Percentiles rank a stretch among this genome's conserved stretches.
phyloP scores from a whole-genome alignment of 2,329 filamentous ascomycete species.

The Alternaria gaisen region DNA sequence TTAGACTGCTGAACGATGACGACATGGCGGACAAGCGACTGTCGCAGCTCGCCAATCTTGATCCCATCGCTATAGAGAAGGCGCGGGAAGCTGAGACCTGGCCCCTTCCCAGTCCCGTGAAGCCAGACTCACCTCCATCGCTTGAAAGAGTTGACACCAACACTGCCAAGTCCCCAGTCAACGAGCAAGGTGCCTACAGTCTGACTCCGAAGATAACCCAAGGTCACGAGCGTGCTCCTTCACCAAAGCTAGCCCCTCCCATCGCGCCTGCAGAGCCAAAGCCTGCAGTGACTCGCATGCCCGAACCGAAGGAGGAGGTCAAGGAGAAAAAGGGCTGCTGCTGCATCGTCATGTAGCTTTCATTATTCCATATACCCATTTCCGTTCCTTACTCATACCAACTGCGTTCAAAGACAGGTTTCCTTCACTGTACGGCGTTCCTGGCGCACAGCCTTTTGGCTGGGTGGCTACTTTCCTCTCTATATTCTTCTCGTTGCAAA shows the following conservation, averaged over 20 bases:
- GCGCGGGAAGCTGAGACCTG: slow-evolving; percentile 41
- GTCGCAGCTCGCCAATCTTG: slow-evolving; percentile 38
- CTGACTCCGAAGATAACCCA: slow-evolving; percentile 57
- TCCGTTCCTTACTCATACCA: slow-evolving; percentile 29
- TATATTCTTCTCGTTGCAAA: slow-evolving; percentile 23
- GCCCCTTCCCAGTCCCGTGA: slow-evolving; percentile 48
- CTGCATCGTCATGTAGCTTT: slow-evolving; percentile 75
- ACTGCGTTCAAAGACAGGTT: slow-evolving; percentile 32
- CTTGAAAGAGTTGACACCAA: slow-evolving; percentile 36
- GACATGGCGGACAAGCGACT: slow-evolving; percentile 54
- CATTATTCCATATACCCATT: slow-evolving; percentile 40
- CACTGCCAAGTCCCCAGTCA: slow-evolving; percentile 39
- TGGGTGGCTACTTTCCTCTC: slow-evolving; percentile 20
- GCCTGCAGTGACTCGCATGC: slow-evolving; percentile 58
- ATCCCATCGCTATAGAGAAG: slow-evolving; percentile 41
- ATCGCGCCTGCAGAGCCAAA: slow-evolving; percentile 44
- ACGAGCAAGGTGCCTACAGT: slow-evolving; percentile 57
- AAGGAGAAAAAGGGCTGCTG: slow-evolving; percentile 71
- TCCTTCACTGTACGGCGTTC: slow-evolving; percentile 41
- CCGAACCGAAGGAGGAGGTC: slow-evolving; percentile 64
- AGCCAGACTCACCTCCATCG: slow-evolving; percentile 22
- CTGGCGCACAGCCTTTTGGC: slow-evolving; percentile 19
- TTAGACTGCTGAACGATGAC: slow-evolving; percentile 78
- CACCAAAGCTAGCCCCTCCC: slow-evolving; percentile 35
- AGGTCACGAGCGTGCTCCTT: slow-evolving; percentile 38